Conservation (phyloP, 2,329 filamentous ascomycete species). For the Neurospora sp. region DNA sequence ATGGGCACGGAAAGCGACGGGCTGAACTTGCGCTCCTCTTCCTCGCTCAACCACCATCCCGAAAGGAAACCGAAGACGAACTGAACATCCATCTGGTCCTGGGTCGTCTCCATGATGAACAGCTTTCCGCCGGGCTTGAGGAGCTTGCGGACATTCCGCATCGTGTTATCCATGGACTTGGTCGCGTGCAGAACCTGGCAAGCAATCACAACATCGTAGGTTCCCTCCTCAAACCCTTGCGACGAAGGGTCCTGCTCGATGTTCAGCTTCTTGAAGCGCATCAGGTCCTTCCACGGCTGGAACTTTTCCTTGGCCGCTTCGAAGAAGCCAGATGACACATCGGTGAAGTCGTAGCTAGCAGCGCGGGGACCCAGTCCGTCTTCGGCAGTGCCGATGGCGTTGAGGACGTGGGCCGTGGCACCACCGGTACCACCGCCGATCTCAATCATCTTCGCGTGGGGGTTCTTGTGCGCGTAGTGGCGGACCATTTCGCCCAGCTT, state of each 20-base stretch:
- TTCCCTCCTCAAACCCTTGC: constrained; percentile 25
- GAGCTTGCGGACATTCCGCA: constrained; percentile 25
- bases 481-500: constrained; percentile 17
- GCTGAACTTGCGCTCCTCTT: constrained; percentile 17
- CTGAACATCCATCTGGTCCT: constrained; percentile 15
- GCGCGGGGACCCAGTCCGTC: neutral
- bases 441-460: constrained; percentile 25
- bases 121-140: constrained; percentile 32
- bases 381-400: constrained; percentile 7
- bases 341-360: constrained; percentile 17
- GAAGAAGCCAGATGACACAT: constrained; percentile 23
- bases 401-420: constrained; percentile 26
- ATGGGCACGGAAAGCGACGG: constrained; percentile 15
- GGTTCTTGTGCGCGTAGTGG: constrained; percentile 16
- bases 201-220: constrained; percentile 29
- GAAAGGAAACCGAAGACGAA: constrained; percentile 16
- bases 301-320: constrained; percentile 21
- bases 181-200: constrained; percentile 30
- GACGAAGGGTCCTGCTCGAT: constrained; percentile 21
- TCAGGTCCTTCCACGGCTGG: constrained; percentile 12
- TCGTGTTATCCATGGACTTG: constrained; percentile 17
- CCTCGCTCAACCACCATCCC: constrained; percentile 17
- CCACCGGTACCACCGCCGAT: constrained; percentile 34
- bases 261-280: constrained; percentile 25
- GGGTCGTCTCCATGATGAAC: constrained; percentile 19